Conservation (phyloP, 2,329 filamentous ascomycete species). For the Diplodia intermedia region DNA sequence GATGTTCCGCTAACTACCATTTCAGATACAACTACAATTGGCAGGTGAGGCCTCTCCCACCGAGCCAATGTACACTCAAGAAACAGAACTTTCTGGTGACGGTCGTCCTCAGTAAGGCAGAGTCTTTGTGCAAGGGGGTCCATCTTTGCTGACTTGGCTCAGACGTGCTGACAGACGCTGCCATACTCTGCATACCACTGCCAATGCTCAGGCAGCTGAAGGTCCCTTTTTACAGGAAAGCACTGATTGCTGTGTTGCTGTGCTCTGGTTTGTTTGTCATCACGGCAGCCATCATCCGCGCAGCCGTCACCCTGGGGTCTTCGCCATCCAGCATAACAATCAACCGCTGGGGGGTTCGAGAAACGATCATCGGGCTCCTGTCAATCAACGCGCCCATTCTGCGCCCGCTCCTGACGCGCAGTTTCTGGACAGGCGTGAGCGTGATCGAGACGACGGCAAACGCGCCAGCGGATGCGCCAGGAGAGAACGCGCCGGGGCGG, state of each 20-base stretch:
- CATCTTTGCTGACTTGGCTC: background rate
- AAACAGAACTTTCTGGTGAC: constrained; percentile 43
- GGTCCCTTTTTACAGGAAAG: constrained; percentile 43
- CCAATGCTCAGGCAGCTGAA: constrained; percentile 46
- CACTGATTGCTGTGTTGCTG: constrained; percentile 44
- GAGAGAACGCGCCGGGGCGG: background rate
- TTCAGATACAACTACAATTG: constrained; percentile 39
- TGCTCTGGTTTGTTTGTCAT: constrained; percentile 49
- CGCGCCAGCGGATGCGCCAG: background rate
- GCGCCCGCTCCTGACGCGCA: constrained; percentile 40
- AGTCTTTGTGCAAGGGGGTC: background rate
- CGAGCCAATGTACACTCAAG: constrained; percentile 41
- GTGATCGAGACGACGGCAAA: background rate
- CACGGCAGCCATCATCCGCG: constrained; percentile 45
- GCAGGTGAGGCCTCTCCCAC: constrained; percentile 41
- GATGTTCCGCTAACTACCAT: background rate
- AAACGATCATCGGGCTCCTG: constrained; percentile 48
- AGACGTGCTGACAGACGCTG: constrained; percentile 44
- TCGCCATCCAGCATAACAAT: constrained; percentile 44
- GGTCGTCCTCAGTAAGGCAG: constrained; percentile 38
- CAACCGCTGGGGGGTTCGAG: constrained; percentile 49
- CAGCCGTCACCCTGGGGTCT: constrained; percentile 42
- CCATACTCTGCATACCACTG: constrained; percentile 44
- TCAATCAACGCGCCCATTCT: constrained; percentile 49
- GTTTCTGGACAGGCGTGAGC: constrained; percentile 40